Evolutionary conservation across 2,329 filamentous ascomycete genomes (phyloP).

Genomic region (Penicillium sp.): DNA sequence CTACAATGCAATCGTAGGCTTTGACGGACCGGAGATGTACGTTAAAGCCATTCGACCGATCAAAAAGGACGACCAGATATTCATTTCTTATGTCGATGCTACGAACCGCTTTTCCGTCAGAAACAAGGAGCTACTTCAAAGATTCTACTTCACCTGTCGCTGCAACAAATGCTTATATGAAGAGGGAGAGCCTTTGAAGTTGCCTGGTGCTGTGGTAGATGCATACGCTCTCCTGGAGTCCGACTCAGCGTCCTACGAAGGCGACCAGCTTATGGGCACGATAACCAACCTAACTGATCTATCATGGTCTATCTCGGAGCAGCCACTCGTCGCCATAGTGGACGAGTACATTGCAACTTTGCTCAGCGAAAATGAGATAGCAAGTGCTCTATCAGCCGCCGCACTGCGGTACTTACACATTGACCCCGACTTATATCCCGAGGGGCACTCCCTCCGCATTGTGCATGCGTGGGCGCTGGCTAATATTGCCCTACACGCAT

Average conservation of each 20-base stretch:
- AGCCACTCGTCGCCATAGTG: conserved; percentile 60
- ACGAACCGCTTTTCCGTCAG: conserved; percentile 58
- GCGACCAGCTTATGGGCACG: conserved; percentile 39
- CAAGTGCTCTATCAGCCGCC: conserved; percentile 56
- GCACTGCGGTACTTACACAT: conserved; percentile 57
- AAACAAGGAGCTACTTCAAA: conserved; percentile 55
- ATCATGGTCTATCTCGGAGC: conserved; percentile 55
- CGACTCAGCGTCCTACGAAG: conserved; percentile 21
- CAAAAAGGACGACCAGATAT: conserved; percentile 60
- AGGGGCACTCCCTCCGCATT: conserved; percentile 59
- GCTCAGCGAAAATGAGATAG: conserved; percentile 49
- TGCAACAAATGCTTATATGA: conserved; percentile 56
- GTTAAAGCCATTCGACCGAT: conserved; percentile 60
- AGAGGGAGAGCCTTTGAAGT: conserved; percentile 6
- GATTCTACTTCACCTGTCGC: conserved; percentile 64
- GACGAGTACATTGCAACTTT: conserved; percentile 58
- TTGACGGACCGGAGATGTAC: conserved; percentile 57
- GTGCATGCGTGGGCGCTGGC: conserved; percentile 49
- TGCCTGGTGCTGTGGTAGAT: conserved; percentile 22
- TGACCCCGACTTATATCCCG: conserved; percentile 57
- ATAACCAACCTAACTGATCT: conserved; percentile 48
- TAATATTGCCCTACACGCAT: conserved; percentile 35
- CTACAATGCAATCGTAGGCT: conserved; percentile 63
- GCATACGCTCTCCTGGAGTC: conserved; percentile 33
- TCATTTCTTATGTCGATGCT: conserved; percentile 65